Conservation (phyloP, 805 yeast genomes). For the Pichia insulana region DNA sequence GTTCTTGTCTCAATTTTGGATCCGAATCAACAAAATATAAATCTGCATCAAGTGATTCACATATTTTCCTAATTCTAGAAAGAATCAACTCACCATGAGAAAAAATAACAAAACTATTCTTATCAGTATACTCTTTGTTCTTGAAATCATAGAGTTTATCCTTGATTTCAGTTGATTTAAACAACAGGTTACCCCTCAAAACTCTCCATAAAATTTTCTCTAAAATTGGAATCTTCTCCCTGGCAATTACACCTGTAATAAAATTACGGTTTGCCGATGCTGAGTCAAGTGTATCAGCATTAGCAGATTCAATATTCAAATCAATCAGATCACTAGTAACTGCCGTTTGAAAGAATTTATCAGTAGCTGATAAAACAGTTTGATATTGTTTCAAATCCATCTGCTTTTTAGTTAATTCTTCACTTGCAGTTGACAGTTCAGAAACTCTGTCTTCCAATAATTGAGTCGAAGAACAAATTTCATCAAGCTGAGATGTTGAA, state of each 20-base stretch:
- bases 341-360: slow-evolving; percentile 34
- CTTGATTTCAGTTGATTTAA: slow-evolving; percentile 64
- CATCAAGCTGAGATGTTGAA: slow-evolving; percentile 51
- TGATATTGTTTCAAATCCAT: slow-evolving; percentile 64
- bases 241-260: slow-evolving; percentile 74
- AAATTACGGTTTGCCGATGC: slow-evolving; percentile 23
- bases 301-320: slow-evolving; percentile 15
- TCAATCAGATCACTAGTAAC: slow-evolving; percentile 22
- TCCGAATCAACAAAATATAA: slow-evolving; percentile 53
- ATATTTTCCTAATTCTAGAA: slow-evolving; percentile 67
- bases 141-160: slow-evolving; percentile 60
- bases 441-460: slow-evolving; percentile 64
- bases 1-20: slow-evolving; percentile 29
- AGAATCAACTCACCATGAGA: slow-evolving; percentile 80
- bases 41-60: slow-evolving; percentile 84
- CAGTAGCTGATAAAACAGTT: slow-evolving; percentile 45
- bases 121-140: slow-evolving; percentile 48
- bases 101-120: slow-evolving; percentile 79
- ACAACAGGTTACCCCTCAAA: slow-evolving; percentile 82
- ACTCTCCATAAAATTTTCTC: slow-evolving; percentile 88
- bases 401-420: slow-evolving; percentile 53
- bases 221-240: slow-evolving; percentile 58
- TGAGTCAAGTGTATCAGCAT: neutral
- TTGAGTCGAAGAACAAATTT: slow-evolving; percentile 51
- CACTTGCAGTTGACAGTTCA: slow-evolving; percentile 63